phyloP scores from a whole-genome alignment of 495 filamentous ascomycete species.

The Hypoxylon cercidicola region DNA sequence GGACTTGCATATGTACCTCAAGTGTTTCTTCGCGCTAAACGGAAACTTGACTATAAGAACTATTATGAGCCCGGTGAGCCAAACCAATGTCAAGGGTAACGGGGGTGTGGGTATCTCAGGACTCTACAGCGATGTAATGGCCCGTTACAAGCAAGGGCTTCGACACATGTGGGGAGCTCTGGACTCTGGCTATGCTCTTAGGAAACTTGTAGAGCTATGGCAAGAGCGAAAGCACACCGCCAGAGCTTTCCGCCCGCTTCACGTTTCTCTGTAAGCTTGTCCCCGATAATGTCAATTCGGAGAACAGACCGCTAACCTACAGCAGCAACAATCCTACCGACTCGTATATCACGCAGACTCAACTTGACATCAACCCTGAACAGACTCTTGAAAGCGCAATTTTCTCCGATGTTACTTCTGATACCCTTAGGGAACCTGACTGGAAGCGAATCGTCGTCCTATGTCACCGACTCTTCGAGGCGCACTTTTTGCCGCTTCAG shows the following conservation, averaged over 20 bases:
- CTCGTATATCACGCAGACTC: conserved; percentile 56
- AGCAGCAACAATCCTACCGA: conserved; percentile 54
- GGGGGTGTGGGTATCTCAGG: conserved; percentile 61
- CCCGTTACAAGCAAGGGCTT: conserved; percentile 72
- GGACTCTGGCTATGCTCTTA: conserved; percentile 69
- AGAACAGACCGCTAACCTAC: conserved; percentile 7
- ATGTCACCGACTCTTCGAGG: conserved; percentile 72
- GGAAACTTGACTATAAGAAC: conserved; percentile 66
- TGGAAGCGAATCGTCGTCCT: conserved; percentile 60
- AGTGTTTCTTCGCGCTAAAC: conserved; percentile 76
- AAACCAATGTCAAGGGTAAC: conserved; percentile 71
- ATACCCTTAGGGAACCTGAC: conserved; percentile 56
- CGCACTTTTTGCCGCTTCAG: conserved; percentile 74
- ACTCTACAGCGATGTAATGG: conserved; percentile 61
- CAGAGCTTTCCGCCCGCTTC: conserved; percentile 62
- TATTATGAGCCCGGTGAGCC: conserved; percentile 70
- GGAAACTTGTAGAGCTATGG: conserved; percentile 60
- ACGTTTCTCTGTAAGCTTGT: conserved; percentile 54
- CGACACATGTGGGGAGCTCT: conserved; percentile 80
- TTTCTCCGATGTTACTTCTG: conserved; percentile 59
- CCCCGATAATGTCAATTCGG: background rate
- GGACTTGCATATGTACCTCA: conserved; percentile 78
- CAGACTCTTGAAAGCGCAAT: conserved; percentile 55
- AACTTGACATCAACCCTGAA: conserved; percentile 54
- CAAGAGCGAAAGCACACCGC: conserved; percentile 60